Percentiles rank a stretch among this genome's conserved stretches.
Conservation (phyloP, 1,284 basidiomycete genomes). For the Ganoderma sinense region DNA sequence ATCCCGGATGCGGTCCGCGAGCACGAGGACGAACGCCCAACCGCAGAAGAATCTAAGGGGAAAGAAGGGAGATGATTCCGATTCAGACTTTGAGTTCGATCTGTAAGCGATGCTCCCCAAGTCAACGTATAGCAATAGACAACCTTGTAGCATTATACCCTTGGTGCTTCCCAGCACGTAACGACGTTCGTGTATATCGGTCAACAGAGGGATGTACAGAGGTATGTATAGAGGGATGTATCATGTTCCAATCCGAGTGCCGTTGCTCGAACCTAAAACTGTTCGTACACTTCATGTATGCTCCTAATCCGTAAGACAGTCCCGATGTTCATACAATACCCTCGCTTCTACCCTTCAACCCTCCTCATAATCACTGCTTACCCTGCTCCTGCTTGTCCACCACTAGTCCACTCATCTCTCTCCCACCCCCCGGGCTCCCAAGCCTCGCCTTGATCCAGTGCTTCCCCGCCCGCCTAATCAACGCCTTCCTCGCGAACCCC, state of each 20-base stretch:
- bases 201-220: too few species aligned
- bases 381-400: constrained; percentile 21
- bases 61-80: constrained; percentile 61
- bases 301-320: background rate
- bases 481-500: constrained; percentile 73
- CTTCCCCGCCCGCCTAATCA: constrained; percentile 69
- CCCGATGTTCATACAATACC: background rate
- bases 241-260: background rate
- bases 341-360: background rate
- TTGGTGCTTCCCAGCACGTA: background rate
- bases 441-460: constrained; percentile 56
- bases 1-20: constrained; percentile 59
- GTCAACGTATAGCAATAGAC: background rate
- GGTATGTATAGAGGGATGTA: too few species aligned
- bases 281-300: background rate
- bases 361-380: background rate
- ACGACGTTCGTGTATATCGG: too few species aligned
- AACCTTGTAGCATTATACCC: background rate
- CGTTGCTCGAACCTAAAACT: background rate
- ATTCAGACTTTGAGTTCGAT: constrained; percentile 82
- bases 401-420: constrained; percentile 27
- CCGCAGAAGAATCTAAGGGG: constrained; percentile 64
- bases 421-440: constrained; percentile 11
- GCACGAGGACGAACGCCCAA: constrained; percentile 62
- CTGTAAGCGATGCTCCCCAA: constrained; percentile 44